Evolutionary conservation across 495 filamentous ascomycete genomes (phyloP).

Genomic region (Penicillium alfredii): DNA sequence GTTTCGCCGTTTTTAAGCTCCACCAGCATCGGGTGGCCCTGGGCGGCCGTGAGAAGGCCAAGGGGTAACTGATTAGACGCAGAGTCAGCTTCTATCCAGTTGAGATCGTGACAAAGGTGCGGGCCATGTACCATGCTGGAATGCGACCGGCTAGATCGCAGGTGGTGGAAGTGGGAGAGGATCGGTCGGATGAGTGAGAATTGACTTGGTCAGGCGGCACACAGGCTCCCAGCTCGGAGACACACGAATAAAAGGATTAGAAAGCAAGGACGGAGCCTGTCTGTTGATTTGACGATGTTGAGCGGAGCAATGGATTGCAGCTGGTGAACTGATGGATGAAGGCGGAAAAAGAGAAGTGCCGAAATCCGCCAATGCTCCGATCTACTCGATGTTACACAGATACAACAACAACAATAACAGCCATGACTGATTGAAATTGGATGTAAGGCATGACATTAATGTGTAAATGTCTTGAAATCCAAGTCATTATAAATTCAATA

Average conservation of each 20-base stretch:
- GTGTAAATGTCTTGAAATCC: no score
- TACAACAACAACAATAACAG: no score
- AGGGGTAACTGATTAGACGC: conserved; percentile 79
- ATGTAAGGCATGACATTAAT: no score
- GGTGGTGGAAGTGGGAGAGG: conserved; percentile 15
- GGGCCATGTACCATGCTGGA: conserved; percentile 19
- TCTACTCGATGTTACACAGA: no score
- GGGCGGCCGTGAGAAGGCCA: conserved; percentile 87
- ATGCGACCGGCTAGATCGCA: conserved; percentile 12
- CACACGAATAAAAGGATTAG: neutral
- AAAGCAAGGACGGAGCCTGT: conserved; percentile 1
- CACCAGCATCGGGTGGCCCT: conserved; percentile 98
- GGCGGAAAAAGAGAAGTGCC: conserved; percentile 31
- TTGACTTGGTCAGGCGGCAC: no score
- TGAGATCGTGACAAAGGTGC: no score
- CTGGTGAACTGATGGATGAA: conserved; percentile 28
- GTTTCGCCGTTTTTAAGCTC: conserved; percentile 99
- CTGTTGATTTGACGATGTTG: conserved; percentile 16
- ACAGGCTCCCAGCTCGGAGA: neutral
- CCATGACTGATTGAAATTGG: no score
- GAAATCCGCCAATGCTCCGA: no score
- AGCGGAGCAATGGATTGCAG: conserved; percentile 11
- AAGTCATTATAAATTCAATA: no score
- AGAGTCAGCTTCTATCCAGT: no score
- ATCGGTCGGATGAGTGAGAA: neutral